Percentiles rank a stretch among this genome's conserved stretches.
These are phyloP conservation scores for Arctium minus DNA, from an alignment of 129 eudicot genomes.

Conservation along the genomic window DNA sequence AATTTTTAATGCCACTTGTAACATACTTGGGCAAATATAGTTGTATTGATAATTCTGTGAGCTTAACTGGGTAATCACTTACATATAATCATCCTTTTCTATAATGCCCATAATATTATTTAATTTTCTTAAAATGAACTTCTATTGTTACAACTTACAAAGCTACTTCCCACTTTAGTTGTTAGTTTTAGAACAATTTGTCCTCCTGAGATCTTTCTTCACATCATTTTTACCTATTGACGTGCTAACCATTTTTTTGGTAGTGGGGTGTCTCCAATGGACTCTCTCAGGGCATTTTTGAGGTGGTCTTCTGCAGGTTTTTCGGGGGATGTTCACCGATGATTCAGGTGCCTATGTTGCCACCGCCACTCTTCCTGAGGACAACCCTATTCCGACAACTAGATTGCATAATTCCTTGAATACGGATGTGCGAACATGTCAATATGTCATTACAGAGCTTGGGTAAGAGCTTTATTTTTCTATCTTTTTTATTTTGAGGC, in stretches of 20 bases:
- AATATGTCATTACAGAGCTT: conserved; percentile 91
- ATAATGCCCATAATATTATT: neutral
- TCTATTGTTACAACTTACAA: neutral
- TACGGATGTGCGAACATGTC: conserved; percentile 91
- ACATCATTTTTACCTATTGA: conserved; percentile 5
- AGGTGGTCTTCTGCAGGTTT: conserved; percentile 40
- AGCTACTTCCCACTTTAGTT: neutral
- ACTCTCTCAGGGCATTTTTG: conserved; percentile 42
- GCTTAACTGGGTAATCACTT: neutral
- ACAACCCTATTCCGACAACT: conserved; percentile 55
- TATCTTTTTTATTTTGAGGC: neutral
- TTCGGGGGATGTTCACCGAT: conserved; percentile 14
- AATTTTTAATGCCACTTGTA: neutral
- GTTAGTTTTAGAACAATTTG: neutral
- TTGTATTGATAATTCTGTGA: neutral
- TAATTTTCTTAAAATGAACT: neutral
- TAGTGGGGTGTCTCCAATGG: conserved; percentile 85
- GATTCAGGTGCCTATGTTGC: conserved; percentile 39
- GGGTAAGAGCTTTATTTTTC: conserved; percentile 49
- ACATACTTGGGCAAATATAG: neutral
- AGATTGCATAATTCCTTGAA: conserved; percentile 51
- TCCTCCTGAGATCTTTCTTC: neutral
- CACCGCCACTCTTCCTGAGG: conserved; percentile 55
- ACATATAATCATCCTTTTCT: neutral
- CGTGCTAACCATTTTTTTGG: conserved; percentile 1